A percentile compares a stretch with the other conserved stretches of the same genome.
Conservation (phyloP, 2,329 filamentous ascomycete species). For the Aspergillus sp. region DNA sequence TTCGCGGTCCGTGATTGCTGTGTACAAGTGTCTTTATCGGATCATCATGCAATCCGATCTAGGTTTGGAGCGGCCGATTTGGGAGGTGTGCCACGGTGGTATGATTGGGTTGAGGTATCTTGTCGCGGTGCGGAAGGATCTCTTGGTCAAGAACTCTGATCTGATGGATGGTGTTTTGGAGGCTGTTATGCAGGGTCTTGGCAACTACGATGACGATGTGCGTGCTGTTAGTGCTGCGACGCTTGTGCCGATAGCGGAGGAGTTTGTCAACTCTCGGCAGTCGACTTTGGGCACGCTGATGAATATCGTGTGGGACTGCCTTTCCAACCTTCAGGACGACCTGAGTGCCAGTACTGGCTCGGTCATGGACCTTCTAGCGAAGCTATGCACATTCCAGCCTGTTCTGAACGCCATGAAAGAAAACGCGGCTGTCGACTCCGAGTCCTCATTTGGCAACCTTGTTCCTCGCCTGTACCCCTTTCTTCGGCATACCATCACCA, state of each 20-base stretch:
- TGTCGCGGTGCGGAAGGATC: slow-evolving; percentile 90
- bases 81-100: slow-evolving; percentile 95
- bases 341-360: slow-evolving; percentile 95
- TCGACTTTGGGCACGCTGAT: slow-evolving; percentile 79
- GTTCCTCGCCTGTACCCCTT: slow-evolving; percentile 96
- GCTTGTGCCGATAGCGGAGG: slow-evolving; percentile 90
- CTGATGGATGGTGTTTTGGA: slow-evolving; percentile 92
- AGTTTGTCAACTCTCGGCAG: slow-evolving; percentile 86
- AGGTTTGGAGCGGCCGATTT: slow-evolving; percentile 72
- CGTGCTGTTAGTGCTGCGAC: slow-evolving; percentile 97
- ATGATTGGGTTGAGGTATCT: slow-evolving; percentile 97
- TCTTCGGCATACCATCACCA: slow-evolving; percentile 94
- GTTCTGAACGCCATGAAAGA: slow-evolving; percentile 92
- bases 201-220: slow-evolving; percentile 91
- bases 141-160: slow-evolving; percentile 78
- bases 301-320: slow-evolving; percentile 94
- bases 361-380: slow-evolving; percentile 97
- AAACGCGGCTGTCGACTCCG: slow-evolving; percentile 79
- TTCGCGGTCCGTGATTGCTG: slow-evolving; percentile 75
- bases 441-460: slow-evolving; percentile 87
- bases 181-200: slow-evolving; percentile 93
- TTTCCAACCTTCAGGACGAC: slow-evolving; percentile 96
- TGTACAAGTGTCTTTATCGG: slow-evolving; percentile 81
- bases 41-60: slow-evolving; percentile 92
- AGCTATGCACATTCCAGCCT: slow-evolving; percentile 90